Base-by-base conservation (phyloP, 78 protist species). In the Dictyostelium intermedium region DNA sequence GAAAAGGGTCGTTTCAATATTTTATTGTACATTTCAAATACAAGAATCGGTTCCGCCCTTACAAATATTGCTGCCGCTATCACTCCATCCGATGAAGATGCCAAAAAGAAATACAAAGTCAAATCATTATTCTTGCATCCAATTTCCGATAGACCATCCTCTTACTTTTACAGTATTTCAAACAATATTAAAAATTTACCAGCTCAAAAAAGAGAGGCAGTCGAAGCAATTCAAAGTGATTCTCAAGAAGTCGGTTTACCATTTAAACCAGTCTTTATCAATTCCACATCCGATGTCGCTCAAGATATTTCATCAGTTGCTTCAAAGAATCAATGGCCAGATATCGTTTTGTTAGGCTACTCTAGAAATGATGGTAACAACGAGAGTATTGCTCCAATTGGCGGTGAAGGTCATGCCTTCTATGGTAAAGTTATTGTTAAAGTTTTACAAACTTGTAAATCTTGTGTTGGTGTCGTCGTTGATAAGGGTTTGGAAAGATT, bases 401-500 rank as follows among this genome's bases (percentile, higher is more conserved):
- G 74, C 27, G 74, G 74, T 66, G 74, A 66, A 7, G 74, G 35
- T 27, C 50, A 34, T 13, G 25, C 43, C 8, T 35, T 79, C 43
- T 87, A 78, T 60, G 85, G 85, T 41, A 87, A 39, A 79, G 45
- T 61, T 11, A 78, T 87, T 20, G 43, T 41, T 11, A 87, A 63
- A 30, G 85, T 79, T 5, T 37, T 87, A 23, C 74, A 87, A 79
- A 60, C 81, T 23, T 74, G 61, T 37, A 76, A 79, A 74, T 78
- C 85, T 14, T 82, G 80, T 20, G 80, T 87, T 32, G 85, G 93
- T 87, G 77, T 87, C 3, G 85, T 87, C 2, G 93, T 87, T 9
- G 93, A 87, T 73, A 87, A 87, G 60, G 93, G 93, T 66, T n/a
- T 87, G 8, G 93, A 87, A 56, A 53, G 76, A 50, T 87, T 87